Conservation (phyloP, 768 basidiomycete species). For the Amanita pallidorosea region DNA sequence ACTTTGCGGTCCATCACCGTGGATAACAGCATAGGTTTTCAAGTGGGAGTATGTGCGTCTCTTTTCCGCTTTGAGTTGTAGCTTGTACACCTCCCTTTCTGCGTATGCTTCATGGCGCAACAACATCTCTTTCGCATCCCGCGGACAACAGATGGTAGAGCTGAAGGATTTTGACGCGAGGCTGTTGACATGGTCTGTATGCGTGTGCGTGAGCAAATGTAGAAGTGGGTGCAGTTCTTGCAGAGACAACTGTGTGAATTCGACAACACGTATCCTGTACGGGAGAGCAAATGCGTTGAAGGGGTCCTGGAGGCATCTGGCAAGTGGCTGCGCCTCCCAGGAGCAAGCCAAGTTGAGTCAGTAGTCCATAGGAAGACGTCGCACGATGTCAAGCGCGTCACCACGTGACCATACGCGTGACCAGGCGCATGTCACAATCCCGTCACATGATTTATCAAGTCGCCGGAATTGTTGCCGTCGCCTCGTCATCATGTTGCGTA, state of each 20-base stretch:
- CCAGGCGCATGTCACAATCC: too few relatives aligned
- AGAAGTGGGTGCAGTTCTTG: conserved; percentile 33
- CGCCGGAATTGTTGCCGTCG: too few relatives aligned
- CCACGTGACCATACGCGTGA: neutral
- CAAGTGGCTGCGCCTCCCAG: neutral
- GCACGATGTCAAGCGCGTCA: neutral
- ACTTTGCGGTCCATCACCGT: conserved; percentile 35
- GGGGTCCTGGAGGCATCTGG: conserved; percentile 62
- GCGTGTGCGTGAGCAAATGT: conserved; percentile 79
- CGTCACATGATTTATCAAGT: too few relatives aligned
- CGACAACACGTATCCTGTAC: conserved; percentile 80
- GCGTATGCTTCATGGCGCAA: conserved; percentile 61
- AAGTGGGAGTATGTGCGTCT: conserved; percentile 58
- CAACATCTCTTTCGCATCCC: conserved; percentile 81
- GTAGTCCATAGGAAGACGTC: neutral
- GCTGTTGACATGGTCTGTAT: conserved; percentile 79
- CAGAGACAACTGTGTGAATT: conserved; percentile 42
- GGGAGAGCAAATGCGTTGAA: conserved; percentile 68
- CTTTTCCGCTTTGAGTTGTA: conserved; percentile 38
- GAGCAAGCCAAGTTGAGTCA: neutral
- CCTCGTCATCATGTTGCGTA: too few relatives aligned
- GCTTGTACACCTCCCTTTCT: conserved; percentile 49
- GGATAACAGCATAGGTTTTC: conserved; percentile 39
- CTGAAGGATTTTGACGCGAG: conserved; percentile 68
- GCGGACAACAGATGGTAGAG: conserved; percentile 64